phyloP scores from a whole-genome alignment of 2,329 filamentous ascomycete species.

The Paecilomyces sp. region DNA sequence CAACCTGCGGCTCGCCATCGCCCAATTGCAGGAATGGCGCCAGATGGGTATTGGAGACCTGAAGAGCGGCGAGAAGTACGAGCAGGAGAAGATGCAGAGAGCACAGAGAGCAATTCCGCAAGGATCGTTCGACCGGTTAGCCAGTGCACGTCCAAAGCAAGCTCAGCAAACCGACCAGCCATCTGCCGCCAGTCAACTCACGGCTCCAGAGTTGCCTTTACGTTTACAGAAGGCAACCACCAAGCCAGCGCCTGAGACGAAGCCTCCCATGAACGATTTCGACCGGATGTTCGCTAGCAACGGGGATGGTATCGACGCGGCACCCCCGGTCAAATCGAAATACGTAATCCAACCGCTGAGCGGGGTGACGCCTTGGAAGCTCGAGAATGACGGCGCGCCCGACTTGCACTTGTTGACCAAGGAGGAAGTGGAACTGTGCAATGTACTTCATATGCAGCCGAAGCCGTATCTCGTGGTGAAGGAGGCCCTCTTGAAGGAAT shows the following conservation, averaged over 20 bases:
- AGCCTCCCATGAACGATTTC: slow-evolving; percentile 43
- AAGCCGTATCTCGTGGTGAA: slow-evolving; percentile 96
- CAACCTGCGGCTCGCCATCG: slow-evolving; percentile 81
- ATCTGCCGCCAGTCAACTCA: slow-evolving; percentile 66
- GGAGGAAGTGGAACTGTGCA: slow-evolving; percentile 82
- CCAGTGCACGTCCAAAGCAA: slow-evolving; percentile 64
- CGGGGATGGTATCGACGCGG: slow-evolving; percentile 32
- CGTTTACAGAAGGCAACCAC: slow-evolving; percentile 42
- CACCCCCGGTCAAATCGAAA: slow-evolving; percentile 39
- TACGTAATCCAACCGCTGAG: slow-evolving; percentile 45
- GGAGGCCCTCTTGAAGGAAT: slow-evolving; percentile 83
- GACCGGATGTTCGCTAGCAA: slow-evolving; percentile 47
- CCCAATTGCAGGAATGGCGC: slow-evolving; percentile 91
- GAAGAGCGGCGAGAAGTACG: slow-evolving; percentile 82
- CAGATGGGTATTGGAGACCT: slow-evolving; percentile 76
- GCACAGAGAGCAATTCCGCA: slow-evolving; percentile 60
- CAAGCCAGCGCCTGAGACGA: slow-evolving; percentile 25
- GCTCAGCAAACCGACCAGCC: slow-evolving; percentile 61
- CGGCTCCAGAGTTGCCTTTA: slow-evolving; percentile 70
- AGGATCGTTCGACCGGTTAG: slow-evolving; percentile 79
- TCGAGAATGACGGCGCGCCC: slow-evolving; percentile 65
- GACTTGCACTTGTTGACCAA: slow-evolving; percentile 80
- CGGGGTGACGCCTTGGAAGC: slow-evolving; percentile 47
- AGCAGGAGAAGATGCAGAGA: slow-evolving; percentile 74
- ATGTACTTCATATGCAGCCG: slow-evolving; percentile 73